Conservation (phyloP, 257 asterid genomes). For the Primulina tabacum region DNA sequence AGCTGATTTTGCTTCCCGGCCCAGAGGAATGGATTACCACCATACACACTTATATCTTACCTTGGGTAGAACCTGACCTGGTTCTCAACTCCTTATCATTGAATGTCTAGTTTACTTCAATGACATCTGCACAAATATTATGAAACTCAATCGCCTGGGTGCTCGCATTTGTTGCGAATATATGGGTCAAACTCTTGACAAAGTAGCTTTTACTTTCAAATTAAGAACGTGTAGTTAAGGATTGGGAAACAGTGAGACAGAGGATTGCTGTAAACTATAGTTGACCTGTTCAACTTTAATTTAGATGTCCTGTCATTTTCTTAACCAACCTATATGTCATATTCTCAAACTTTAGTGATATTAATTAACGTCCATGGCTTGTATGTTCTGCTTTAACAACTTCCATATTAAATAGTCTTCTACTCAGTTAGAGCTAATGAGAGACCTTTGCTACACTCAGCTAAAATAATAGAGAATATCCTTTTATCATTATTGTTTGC, state of each 20-base stretch:
- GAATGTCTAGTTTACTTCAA: too few species aligned
- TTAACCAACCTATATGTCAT: not conserved
- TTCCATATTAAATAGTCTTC: slow-evolving; percentile 8
- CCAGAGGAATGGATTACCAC: slow-evolving; percentile 11
- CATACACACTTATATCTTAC: not conserved
- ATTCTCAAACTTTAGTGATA: too few species aligned
- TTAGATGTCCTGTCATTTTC: not conserved
- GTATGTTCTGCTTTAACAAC: slow-evolving; percentile 16
- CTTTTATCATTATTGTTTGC: slow-evolving; percentile 44
- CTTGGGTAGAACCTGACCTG: too few species aligned
- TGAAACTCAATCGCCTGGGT: too few species aligned
- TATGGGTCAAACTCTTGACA: too few species aligned
- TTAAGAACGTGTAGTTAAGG: not conserved
- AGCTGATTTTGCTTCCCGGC: slow-evolving; percentile 17
- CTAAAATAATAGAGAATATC: slow-evolving; percentile 26
- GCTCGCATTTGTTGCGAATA: too few species aligned
- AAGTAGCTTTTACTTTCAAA: slow-evolving; percentile 6
- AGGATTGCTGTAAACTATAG: slow-evolving; percentile 7
- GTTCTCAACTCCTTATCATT: too few species aligned
- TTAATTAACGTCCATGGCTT: not conserved
- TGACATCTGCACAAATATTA: too few species aligned
- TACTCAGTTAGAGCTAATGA: slow-evolving; percentile 16
- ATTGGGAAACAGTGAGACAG: not conserved
- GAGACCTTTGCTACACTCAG: slow-evolving; percentile 3
- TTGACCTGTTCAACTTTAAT: slow-evolving; percentile 6